phyloP scores from a whole-genome alignment of 352 stramenopile genomes.

The Thraustochytrium sp. region DNA sequence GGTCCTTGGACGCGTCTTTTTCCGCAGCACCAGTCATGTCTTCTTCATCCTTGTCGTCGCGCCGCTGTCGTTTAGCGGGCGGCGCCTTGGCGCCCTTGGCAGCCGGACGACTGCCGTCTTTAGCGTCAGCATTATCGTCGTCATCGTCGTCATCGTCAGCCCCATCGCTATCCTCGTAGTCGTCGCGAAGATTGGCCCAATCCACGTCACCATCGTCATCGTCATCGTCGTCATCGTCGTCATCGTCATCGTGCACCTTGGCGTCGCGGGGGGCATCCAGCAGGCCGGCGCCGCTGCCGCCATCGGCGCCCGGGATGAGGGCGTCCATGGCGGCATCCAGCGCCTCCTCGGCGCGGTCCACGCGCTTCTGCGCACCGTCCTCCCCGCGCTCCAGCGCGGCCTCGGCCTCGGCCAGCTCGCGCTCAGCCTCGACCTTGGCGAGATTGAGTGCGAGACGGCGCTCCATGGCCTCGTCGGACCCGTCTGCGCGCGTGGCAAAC shows the following conservation, averaged over 20 bases:
- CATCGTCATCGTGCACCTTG: constrained; percentile 55
- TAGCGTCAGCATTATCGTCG: background rate
- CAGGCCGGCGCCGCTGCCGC: constrained; percentile 52
- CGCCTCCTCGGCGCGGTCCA: constrained; percentile 59
- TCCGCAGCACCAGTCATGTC: too few relatives aligned
- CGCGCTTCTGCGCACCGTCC: constrained; percentile 53
- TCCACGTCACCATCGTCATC: constrained; percentile 55
- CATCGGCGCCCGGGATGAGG: constrained; percentile 55
- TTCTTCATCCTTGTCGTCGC: constrained; percentile 14
- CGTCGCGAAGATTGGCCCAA: constrained; percentile 8
- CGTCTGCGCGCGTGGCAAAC: constrained; percentile 64
- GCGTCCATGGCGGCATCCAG: constrained; percentile 59
- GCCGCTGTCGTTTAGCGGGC: background rate
- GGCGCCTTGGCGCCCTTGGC: background rate
- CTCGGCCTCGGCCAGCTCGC: constrained; percentile 58
- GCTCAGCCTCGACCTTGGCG: constrained; percentile 57
- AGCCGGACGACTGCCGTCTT: background rate
- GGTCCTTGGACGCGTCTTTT: too few relatives aligned
- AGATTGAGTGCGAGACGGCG: constrained; percentile 53
- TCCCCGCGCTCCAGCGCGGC: constrained; percentile 57
- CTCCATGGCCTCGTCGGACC: constrained; percentile 55
- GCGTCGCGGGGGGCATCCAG: constrained; percentile 57
- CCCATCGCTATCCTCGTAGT: background rate
- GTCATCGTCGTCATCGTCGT: constrained; percentile 57
- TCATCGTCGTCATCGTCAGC: background rate